These are phyloP conservation scores for Phytophthora citricola DNA, from an alignment of 352 stramenopile species.

Conservation along the genomic window DNA sequence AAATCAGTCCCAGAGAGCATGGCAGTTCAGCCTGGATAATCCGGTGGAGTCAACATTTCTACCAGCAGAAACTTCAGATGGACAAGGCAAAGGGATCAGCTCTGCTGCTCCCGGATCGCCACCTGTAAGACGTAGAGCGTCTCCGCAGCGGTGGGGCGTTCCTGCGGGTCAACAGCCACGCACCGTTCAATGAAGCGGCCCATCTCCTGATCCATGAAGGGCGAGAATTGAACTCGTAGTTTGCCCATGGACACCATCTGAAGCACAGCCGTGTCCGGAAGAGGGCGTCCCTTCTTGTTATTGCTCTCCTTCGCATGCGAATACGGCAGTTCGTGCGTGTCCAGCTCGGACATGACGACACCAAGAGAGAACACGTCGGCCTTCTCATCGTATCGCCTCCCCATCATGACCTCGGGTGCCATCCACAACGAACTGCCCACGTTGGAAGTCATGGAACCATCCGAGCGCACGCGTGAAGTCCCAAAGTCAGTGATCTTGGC, in stretches of 20 bases:
- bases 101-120: conserved; percentile 5
- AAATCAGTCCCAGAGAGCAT: not conserved
- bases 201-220: conserved; percentile 11
- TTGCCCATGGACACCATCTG: conserved; percentile 47
- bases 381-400: not conserved
- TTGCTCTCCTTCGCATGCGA: conserved; percentile 21
- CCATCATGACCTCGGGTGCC: not conserved
- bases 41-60: no score
- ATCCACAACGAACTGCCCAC: not conserved
- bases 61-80: not conserved
- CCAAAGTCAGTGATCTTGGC: not conserved
- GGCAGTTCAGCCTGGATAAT: not conserved
- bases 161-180: conserved; percentile 28
- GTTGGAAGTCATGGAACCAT: not conserved
- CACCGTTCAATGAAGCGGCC: conserved; percentile 25
- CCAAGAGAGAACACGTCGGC: not conserved
- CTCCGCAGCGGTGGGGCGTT: conserved; percentile 34
- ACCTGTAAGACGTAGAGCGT: conserved; percentile 38
- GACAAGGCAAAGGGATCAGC: conserved; percentile 1
- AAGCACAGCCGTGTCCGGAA: conserved; percentile 42
- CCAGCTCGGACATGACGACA: conserved; percentile 28
- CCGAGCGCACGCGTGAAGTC: not conserved
- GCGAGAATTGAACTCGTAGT: conserved; percentile 38
- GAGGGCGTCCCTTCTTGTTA: conserved; percentile 10
- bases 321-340: conserved; percentile 37